Evolutionary conservation across 108 stramenopile species (phyloP).

Genomic region (Asterionellopsis glacialis): DNA sequence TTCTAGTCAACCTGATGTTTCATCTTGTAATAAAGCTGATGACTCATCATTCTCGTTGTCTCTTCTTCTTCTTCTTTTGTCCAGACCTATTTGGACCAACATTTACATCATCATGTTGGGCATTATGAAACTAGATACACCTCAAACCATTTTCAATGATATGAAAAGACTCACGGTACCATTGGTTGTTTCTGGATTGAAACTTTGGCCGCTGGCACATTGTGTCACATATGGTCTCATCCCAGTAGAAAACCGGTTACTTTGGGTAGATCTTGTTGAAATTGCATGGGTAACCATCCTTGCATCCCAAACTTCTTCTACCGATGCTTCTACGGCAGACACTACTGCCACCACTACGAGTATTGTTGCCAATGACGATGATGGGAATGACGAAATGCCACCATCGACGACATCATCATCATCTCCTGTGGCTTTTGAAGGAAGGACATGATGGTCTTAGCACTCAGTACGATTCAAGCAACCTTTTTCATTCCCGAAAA

Average conservation of each 20-base stretch:
- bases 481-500: too few relatives aligned
- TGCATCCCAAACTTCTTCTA: conserved; percentile 35
- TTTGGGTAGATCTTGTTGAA: conserved; percentile 86
- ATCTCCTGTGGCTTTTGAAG: too few relatives aligned
- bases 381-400: too few relatives aligned
- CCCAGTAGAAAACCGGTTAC: conserved; percentile 68
- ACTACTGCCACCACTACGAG: too few relatives aligned
- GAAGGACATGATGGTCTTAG: too few relatives aligned
- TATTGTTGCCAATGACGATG: too few relatives aligned
- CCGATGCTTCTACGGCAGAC: too few relatives aligned
- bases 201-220: conserved; percentile 87
- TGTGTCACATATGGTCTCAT: conserved; percentile 78
- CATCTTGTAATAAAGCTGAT: too few relatives aligned
- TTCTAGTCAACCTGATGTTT: too few relatives aligned
- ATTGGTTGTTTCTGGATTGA: conserved; percentile 55
- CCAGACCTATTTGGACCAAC: conserved; percentile 52
- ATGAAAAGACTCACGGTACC: conserved; percentile 73
- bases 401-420: too few relatives aligned
- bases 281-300: conserved; percentile 90
- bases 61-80: conserved; percentile 43
- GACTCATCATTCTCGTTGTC: too few relatives aligned
- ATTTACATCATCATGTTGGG: conserved; percentile 63
- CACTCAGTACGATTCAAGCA: too few relatives aligned
- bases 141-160: conserved; percentile 42
- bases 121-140: conserved; percentile 38